These are phyloP conservation scores for Thalassiosira hispida DNA, from an alignment of 352 stramenopile species.

Conservation along the genomic window DNA sequence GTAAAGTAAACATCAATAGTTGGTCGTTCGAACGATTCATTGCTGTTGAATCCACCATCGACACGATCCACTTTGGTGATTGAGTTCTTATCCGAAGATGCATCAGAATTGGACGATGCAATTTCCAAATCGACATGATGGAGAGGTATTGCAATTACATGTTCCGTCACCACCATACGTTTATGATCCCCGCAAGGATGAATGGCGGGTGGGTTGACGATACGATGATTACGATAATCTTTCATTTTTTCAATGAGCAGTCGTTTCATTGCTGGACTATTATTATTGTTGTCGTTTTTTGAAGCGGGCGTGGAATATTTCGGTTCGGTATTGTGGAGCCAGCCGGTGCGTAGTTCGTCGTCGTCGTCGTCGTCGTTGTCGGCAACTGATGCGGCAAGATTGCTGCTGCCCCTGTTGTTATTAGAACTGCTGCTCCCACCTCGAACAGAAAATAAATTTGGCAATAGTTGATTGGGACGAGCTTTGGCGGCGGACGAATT, in stretches of 20 bases:
- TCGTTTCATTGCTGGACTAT: constrained; percentile 28
- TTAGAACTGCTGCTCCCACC: background rate
- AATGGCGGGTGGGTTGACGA: constrained; percentile 66
- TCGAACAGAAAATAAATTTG: constrained; percentile 2
- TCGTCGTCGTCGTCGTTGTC: constrained; percentile 22
- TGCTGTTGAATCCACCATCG: constrained; percentile 19
- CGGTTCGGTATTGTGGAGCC: constrained; percentile 79
- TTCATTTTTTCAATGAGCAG: constrained; percentile 49
- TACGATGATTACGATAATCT: constrained; percentile 75
- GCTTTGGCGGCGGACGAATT: no score
- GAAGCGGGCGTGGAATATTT: constrained; percentile 17
- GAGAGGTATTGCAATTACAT: constrained; percentile 71
- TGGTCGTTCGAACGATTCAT: constrained; percentile 29
- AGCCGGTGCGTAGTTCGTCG: constrained; percentile 67
- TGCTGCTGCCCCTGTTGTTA: background rate
- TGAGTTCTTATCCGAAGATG: background rate
- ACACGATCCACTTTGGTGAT: constrained; percentile 38
- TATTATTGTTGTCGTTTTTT: constrained; percentile 1
- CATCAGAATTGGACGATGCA: background rate
- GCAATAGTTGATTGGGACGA: no score
- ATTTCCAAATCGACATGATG: constrained; percentile 44
- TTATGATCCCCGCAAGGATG: constrained; percentile 61
- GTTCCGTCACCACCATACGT: constrained; percentile 78
- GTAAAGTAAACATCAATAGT: constrained; percentile 78
- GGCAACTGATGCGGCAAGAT: background rate